These are phyloP conservation scores for Colletotrichum magnum DNA, from an alignment of 2,329 filamentous ascomycete species.

Conservation along the genomic window DNA sequence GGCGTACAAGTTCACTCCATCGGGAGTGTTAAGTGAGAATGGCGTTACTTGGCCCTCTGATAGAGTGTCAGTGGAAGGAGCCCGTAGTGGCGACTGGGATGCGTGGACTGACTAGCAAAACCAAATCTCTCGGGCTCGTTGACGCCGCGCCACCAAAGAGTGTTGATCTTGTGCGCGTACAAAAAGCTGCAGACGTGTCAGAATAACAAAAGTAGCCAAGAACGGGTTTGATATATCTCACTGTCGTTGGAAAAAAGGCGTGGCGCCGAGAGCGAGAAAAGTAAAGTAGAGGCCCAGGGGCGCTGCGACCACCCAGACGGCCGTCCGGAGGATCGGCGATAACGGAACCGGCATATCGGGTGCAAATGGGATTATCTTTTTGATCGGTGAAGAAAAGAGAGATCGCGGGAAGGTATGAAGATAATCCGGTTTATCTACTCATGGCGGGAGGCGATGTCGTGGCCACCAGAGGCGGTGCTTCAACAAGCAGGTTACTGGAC, in stretches of 20 bases:
- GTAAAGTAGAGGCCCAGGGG: conserved; percentile 76
- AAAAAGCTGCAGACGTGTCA: conserved; percentile 72
- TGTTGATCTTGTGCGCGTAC: conserved; percentile 87
- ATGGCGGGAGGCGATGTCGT: conserved; percentile 29
- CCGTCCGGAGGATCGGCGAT: conserved; percentile 51
- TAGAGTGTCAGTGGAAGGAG: conserved; percentile 11
- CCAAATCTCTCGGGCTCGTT: conserved; percentile 86
- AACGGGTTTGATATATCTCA: conserved; percentile 60
- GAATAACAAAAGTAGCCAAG: no score
- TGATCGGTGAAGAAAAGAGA: neutral
- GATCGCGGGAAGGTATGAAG: neutral
- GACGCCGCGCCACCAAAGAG: conserved; percentile 78
- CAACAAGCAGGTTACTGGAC: conserved; percentile 23
- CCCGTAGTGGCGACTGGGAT: conserved; percentile 7
- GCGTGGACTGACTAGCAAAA: conserved; percentile 77
- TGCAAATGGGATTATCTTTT: neutral
- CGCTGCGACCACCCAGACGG: conserved; percentile 69
- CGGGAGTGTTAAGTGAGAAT: conserved; percentile 81
- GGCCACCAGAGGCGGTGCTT: conserved; percentile 25
- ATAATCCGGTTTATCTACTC: conserved; percentile 30
- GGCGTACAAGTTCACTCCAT: conserved; percentile 84
- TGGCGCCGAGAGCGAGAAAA: conserved; percentile 76
- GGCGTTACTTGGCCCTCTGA: conserved; percentile 89
- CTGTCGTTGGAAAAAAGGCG: conserved; percentile 84
- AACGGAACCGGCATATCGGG: conserved; percentile 47